Conservation (phyloP, 257 asterid genomes). For the Ligustrum vulgare region DNA sequence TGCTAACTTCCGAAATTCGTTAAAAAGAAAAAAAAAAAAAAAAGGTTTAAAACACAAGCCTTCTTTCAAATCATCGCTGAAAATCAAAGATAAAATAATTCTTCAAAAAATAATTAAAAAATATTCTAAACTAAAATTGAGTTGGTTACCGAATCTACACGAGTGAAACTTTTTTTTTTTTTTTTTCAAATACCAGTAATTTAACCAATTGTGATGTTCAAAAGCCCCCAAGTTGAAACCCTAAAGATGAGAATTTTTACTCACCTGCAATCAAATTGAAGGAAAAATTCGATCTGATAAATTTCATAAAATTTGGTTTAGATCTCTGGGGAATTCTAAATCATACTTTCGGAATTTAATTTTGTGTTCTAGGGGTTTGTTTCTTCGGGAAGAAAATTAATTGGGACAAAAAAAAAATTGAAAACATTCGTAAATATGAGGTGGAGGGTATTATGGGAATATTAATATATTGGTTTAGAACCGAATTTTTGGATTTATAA, state of each 20-base stretch:
- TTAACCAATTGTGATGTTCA: constrained; percentile 29
- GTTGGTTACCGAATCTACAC: neutral
- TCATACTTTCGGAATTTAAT: constrained; percentile 30
- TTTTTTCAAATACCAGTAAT: neutral
- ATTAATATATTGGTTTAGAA: too few relatives aligned
- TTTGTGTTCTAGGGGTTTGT: constrained; percentile 62
- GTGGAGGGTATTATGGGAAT: too few relatives aligned
- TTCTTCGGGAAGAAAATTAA: constrained; percentile 24
- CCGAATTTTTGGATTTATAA: too few relatives aligned
- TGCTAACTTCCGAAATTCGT: neutral
- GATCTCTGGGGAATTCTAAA: constrained; percentile 30
- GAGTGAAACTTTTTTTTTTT: constrained; percentile 1
- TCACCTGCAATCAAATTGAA: constrained; percentile 47
- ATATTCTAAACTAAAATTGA: neutral
- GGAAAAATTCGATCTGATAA: constrained; percentile 24
- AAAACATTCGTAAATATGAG: too few relatives aligned
- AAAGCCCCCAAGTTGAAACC: constrained; percentile 29
- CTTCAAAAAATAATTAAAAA: neutral
- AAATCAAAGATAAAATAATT: neutral
- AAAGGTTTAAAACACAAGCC: neutral
- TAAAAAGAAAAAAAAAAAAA: neutral
- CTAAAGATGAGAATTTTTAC: constrained; percentile 34
- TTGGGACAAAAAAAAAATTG: too few relatives aligned
- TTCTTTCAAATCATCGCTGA: neutral
- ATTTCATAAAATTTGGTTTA: constrained; percentile 23